Base-by-base conservation (phyloP, 2,329 filamentous ascomycete species). In the Phyllosticta capitalensis region DNA sequence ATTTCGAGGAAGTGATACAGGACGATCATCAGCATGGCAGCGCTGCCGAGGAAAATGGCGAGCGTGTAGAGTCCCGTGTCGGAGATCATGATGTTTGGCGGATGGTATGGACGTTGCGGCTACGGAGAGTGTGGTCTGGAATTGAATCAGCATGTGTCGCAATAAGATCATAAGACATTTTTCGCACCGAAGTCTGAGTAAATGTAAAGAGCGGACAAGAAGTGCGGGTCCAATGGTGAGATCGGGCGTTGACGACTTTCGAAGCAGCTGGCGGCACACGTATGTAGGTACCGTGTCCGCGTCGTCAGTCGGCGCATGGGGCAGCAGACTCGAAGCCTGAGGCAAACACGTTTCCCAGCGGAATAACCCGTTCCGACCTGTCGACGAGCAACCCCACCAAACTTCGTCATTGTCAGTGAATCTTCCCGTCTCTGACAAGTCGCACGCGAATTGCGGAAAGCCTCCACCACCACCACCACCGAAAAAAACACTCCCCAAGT, bases 1-100 rank as follows among this genome's bases (percentile, higher is more conserved):
- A 96, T 83, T 74, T 97, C 92, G 68, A 99, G 85, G 77, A 95
- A 97, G 75, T 97, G 91, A 76, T 99, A 97, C 26, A 95, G 76
- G 28, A 99, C 85, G 65, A 97, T 96, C 63, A 99, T 82, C 52
- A 96, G 79, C 89, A 97, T 92, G 64, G 92, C 85, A 49, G 86
- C 83, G 59, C 86, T 88, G 77, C 94, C 94, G 62, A 99, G 88
- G 74, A 96, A 92, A 73, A 97, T 86, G 74, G 94, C 92, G 28
- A 99, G 84, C 63, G 83, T 83, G 81, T 97, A 96, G 68, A 99
- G 86, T 65, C 94, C 86, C 73, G 82, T 79, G 84, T 99, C 94
- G 72, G 92, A 88, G 72, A 99, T 97, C 94, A 99, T 99, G 54
- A 68, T 89, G 58, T 51, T 55, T 26, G 30, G 48, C 30, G 58